Conservation (phyloP, 176 grass and related monocot species). For the Musa beccarii region DNA sequence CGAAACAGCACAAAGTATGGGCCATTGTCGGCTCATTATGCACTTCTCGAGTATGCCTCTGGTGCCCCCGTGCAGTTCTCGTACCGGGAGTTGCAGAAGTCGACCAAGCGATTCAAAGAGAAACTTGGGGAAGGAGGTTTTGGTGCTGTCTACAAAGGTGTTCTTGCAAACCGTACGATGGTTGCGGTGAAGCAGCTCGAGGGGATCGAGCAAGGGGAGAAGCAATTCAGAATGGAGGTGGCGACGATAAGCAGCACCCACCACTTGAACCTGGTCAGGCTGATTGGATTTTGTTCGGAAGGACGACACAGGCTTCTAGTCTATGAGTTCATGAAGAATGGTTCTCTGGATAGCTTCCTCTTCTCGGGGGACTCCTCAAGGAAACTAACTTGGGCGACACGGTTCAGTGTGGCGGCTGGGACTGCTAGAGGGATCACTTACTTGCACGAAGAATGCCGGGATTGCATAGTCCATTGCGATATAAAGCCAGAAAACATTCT, state of each 20-base stretch:
- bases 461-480: slow-evolving; percentile 97
- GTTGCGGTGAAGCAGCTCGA: slow-evolving; percentile 93
- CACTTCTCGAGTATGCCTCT: slow-evolving; percentile 92
- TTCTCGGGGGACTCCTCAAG: slow-evolving; percentile 34
- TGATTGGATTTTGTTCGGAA: slow-evolving; percentile 97
- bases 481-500: slow-evolving; percentile 99
- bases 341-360: slow-evolving; percentile 69
- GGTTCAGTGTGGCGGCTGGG: slow-evolving; percentile 70
- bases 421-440: slow-evolving; percentile 87
- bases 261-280: slow-evolving; percentile 84
- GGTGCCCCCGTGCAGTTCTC: slow-evolving; percentile 94
- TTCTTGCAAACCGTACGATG: slow-evolving; percentile 62
- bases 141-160: slow-evolving; percentile 74
- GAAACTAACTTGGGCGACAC: slow-evolving; percentile 43
- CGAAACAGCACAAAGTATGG: slow-evolving; percentile 69
- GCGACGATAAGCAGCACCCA: slow-evolving; percentile 98
- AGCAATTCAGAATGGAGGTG: slow-evolving; percentile 99
- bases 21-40: slow-evolving; percentile 65
- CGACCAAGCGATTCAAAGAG: slow-evolving; percentile 88
- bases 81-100: slow-evolving; percentile 50
- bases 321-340: slow-evolving; percentile 99
- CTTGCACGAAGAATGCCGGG: slow-evolving; percentile 96
- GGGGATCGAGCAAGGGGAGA: slow-evolving; percentile 97
- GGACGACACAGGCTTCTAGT: slow-evolving; percentile 75
- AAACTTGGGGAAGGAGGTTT: slow-evolving; percentile 80